Evolutionary conservation across 495 filamentous ascomycete species (phyloP).

Genomic region (Apiosordaria backusii): DNA sequence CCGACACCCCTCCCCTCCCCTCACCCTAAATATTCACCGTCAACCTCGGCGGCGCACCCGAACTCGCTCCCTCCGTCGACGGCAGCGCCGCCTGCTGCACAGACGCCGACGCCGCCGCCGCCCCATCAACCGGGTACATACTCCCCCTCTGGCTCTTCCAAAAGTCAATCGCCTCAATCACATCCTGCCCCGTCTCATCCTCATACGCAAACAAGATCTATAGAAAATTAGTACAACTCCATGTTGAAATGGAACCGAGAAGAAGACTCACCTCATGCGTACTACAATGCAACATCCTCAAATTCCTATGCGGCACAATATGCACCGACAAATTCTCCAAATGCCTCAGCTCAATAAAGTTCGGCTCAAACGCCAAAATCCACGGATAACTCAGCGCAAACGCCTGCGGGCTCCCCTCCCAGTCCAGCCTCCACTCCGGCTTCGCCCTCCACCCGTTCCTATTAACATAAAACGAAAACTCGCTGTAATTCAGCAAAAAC

Average conservation of each 20-base stretch:
- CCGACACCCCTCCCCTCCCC: too few species aligned
- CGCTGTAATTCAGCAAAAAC: conserved; percentile 96
- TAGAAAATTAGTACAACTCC: not conserved
- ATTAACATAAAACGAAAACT: conserved; percentile 99
- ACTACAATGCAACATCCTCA: conserved; percentile 93
- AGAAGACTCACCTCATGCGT: conserved; percentile 78
- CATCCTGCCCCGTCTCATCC: conserved; percentile 90
- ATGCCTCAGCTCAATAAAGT: conserved; percentile 93
- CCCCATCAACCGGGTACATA: conserved; percentile 15
- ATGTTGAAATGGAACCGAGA: not conserved
- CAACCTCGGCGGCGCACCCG: not conserved
- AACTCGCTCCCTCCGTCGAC: not conserved
- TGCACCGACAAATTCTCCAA: conserved; percentile 91
- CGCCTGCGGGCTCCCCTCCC: conserved; percentile 87
- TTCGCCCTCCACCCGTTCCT: conserved; percentile 95
- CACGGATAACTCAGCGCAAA: conserved; percentile 95
- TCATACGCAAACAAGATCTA: conserved; percentile 96
- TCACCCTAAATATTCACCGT: conserved; percentile 2
- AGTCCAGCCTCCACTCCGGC: conserved; percentile 94
- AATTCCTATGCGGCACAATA: conserved; percentile 92
- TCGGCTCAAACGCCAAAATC: conserved; percentile 97
- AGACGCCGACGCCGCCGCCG: not conserved
- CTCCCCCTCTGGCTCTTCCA: conserved; percentile 65
- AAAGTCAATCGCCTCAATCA: conserved; percentile 94
- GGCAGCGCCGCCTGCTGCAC: not conserved